These are phyloP conservation scores for Dendrostoma leiphaemia DNA, from an alignment of 2,329 filamentous ascomycete genomes.

Conservation along the genomic window DNA sequence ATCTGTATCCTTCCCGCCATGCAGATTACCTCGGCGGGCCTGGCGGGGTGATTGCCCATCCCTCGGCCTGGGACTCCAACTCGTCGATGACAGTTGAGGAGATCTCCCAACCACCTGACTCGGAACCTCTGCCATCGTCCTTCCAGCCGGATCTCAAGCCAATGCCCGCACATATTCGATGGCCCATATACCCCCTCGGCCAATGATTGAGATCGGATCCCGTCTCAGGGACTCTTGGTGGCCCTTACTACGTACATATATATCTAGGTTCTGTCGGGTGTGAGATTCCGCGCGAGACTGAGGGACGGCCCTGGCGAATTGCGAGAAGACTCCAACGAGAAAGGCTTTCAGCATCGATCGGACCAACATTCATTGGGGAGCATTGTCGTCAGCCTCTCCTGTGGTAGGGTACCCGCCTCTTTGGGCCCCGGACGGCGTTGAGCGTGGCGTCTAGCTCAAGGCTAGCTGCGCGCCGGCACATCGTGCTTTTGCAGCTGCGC, in stretches of 20 bases:
- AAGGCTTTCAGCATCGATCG: background rate
- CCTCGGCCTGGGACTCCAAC: background rate
- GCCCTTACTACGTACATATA: background rate
- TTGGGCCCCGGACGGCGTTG: background rate
- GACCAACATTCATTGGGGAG: background rate
- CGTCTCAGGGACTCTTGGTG: background rate
- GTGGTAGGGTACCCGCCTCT: background rate
- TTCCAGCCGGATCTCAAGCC: background rate
- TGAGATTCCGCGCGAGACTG: background rate
- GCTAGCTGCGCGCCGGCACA: background rate
- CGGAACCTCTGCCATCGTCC: background rate
- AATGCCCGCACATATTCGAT: background rate
- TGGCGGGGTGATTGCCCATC: background rate
- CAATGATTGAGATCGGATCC: background rate
- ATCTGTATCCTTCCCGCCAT: slow-evolving; percentile 14
- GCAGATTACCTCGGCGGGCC: background rate
- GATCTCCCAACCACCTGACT: background rate
- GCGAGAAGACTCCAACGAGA: background rate
- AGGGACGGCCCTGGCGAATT: background rate
- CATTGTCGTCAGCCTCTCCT: too few species aligned
- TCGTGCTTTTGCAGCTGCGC: background rate
- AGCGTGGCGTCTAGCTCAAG: background rate
- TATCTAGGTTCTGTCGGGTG: background rate
- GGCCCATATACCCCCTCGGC: background rate
- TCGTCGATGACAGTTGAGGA: background rate